Conservation (phyloP, 495 filamentous ascomycete genomes). For the Cladorrhinum samala region DNA sequence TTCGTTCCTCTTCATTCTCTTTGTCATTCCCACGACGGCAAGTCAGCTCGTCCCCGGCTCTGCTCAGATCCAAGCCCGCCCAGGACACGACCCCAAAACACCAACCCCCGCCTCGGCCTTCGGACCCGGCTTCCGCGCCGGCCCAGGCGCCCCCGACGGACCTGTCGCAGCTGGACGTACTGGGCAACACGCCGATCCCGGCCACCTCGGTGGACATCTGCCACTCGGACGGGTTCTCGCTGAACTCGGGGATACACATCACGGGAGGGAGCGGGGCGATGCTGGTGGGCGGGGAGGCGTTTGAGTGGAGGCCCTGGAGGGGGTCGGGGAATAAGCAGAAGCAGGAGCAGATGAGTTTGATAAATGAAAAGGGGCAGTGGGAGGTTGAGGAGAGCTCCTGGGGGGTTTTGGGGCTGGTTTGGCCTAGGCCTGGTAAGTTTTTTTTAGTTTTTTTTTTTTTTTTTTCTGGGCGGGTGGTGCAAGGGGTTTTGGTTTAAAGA, state of each 20-base stretch:
- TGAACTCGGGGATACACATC: conserved; percentile 71
- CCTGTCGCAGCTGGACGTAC: conserved; percentile 68
- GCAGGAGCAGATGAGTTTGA: conserved; percentile 36
- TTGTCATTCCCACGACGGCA: no score
- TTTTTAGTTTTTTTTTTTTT: conserved; percentile 3
- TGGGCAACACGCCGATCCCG: conserved; percentile 68
- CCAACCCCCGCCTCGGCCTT: neutral
- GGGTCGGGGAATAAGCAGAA: no score
- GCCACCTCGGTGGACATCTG: conserved; percentile 78
- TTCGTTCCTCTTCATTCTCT: no score
- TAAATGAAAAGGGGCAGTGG: conserved; percentile 76
- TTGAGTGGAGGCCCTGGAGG: conserved; percentile 77
- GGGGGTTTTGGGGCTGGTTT: conserved; percentile 70
- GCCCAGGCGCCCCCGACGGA: conserved; percentile 52
- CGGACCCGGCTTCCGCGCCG: conserved; percentile 17
- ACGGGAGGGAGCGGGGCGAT: conserved; percentile 60
- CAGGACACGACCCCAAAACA: neutral
- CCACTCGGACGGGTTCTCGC: conserved; percentile 66
- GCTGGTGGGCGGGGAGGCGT: conserved; percentile 78
- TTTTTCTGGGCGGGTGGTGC: neutral
- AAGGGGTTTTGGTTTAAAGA: no score
- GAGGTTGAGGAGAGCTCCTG: conserved; percentile 65
- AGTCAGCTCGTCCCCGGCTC: neutral
- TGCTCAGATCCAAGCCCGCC: neutral
- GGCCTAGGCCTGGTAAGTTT: conserved; percentile 82